Percentiles rank a stretch among this genome's conserved stretches.
These are phyloP conservation scores for Pulicaria dysenterica DNA, from an alignment of 129 eudicot species.

Conservation along the genomic window DNA sequence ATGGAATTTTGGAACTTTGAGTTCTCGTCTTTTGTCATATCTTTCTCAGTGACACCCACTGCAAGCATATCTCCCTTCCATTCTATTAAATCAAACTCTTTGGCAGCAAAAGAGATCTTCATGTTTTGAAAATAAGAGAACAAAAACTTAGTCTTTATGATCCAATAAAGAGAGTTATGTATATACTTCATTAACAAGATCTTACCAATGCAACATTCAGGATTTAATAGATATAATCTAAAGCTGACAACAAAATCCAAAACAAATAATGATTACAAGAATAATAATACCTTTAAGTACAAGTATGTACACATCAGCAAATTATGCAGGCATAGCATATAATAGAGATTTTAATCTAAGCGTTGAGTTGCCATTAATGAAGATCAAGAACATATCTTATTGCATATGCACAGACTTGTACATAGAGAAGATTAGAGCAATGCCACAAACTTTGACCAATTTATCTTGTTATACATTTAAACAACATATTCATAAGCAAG, in stretches of 20 bases:
- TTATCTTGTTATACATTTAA: background rate
- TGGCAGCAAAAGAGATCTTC: conserved; percentile 76
- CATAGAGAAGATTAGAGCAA: background rate
- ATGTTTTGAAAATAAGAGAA: conserved; percentile 17
- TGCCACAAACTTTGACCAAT: background rate
- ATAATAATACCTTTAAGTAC: too few relatives aligned
- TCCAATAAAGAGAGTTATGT: conserved; percentile 9
- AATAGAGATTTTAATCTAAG: too few relatives aligned
- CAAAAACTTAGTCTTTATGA: background rate
- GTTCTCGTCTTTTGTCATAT: conserved; percentile 62
- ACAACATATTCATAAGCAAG: background rate
- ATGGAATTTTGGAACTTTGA: conserved; percentile 74
- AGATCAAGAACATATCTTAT: too few relatives aligned
- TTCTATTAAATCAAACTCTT: conserved; percentile 75
- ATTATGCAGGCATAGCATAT: too few relatives aligned
- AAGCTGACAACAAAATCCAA: background rate
- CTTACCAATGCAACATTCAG: background rate
- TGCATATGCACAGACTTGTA: background rate
- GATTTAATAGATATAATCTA: background rate
- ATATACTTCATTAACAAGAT: background rate
- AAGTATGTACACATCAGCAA: too few relatives aligned
- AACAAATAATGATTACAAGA: background rate
- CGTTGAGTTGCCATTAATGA: too few relatives aligned
- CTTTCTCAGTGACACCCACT: conserved; percentile 87
- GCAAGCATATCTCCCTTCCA: conserved; percentile 99